Base-by-base conservation (phyloP, 441 rosid species). In the Pelargonium cotyledonis region DNA sequence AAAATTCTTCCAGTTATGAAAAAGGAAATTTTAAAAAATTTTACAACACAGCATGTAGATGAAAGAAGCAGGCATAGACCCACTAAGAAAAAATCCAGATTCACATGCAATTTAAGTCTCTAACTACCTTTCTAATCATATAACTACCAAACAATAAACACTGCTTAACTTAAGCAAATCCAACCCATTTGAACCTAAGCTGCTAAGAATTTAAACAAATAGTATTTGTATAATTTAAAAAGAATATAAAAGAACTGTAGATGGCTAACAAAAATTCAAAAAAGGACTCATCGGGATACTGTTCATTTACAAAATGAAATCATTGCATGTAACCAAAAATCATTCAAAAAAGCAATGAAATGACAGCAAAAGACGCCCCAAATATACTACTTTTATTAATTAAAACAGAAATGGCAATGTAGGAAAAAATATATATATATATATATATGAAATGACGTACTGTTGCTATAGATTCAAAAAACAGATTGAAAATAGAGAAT, bases 251-350 rank as follows among this genome's bases (percentile, higher is more conserved):
- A 26, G 1, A 26, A 26, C 35, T 44, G 57, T 49, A 49, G 18
- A 75, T 60, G 69, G 26, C 4, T 72, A 46, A 11, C 35, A 29
- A 57, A n/a, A 58, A 46, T 6, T 21, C n/a, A 51, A 49, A 6
- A 68, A 55, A 29, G 21, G 21, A 53, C 60, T 8, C 60, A 8
- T 53, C 60, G 18, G 21, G 21, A n/a, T 5, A 51, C 35, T 44
- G 12, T 7, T 12, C 57, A 51, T 51, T 51, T n/a, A 38, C 73
- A 44, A 65, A 73, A 63, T 16, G 26, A 51, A 76, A 61, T 40
- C 57, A 71, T 63, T 79, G 76, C 82, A 76, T 74, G 80, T 43
- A 60, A 53, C 65, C 43, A 71, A 62, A 69, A 18, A 53, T 53
- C 23, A 53, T 16, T 8, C 60, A 53, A 53, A 53, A 15, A n/a